These are phyloP conservation scores for Sporothrix luriei DNA, from an alignment of 2,329 filamentous ascomycete genomes.

Conservation along the genomic window DNA sequence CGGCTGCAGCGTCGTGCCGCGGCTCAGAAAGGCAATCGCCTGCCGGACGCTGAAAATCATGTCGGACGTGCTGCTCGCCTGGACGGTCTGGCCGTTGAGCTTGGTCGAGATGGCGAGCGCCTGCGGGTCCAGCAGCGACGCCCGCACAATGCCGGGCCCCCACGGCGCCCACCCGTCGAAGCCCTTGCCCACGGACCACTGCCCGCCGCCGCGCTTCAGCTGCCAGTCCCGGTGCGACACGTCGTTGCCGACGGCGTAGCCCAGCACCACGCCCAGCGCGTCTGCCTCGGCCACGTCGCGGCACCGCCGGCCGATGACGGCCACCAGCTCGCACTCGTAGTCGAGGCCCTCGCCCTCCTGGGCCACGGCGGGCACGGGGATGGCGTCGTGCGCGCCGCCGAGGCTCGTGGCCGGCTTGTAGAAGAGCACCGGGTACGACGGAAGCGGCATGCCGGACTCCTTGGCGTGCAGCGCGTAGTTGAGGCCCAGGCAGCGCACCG, in stretches of 20 bases:
- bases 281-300: slow-evolving; percentile 64
- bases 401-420: slow-evolving; percentile 71
- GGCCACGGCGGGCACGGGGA: slow-evolving; percentile 66
- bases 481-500: slow-evolving; percentile 69
- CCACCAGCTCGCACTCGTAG: slow-evolving; percentile 79
- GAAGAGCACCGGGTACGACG: slow-evolving; percentile 72
- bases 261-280: slow-evolving; percentile 72
- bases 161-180: slow-evolving; percentile 77
- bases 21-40: slow-evolving; percentile 62
- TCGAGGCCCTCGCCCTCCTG: slow-evolving; percentile 69
- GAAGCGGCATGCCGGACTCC: slow-evolving; percentile 69
- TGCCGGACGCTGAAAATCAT: slow-evolving; percentile 66
- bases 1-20: slow-evolving; percentile 63
- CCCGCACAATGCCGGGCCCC: slow-evolving; percentile 69
- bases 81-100: slow-evolving; percentile 61
- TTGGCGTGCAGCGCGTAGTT: slow-evolving; percentile 74
- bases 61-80: slow-evolving; percentile 61
- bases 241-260: slow-evolving; percentile 76
- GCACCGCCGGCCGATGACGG: slow-evolving; percentile 69
- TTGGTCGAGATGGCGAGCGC: slow-evolving; percentile 59
- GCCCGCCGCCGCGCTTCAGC: slow-evolving; percentile 65
- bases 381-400: slow-evolving; percentile 64
- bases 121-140: slow-evolving; percentile 58
- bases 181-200: slow-evolving; percentile 73
- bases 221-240: slow-evolving; percentile 81